Evolutionary conservation across 2,329 filamentous ascomycete species (phyloP).

Genomic region (Colletotrichum kahawae): DNA sequence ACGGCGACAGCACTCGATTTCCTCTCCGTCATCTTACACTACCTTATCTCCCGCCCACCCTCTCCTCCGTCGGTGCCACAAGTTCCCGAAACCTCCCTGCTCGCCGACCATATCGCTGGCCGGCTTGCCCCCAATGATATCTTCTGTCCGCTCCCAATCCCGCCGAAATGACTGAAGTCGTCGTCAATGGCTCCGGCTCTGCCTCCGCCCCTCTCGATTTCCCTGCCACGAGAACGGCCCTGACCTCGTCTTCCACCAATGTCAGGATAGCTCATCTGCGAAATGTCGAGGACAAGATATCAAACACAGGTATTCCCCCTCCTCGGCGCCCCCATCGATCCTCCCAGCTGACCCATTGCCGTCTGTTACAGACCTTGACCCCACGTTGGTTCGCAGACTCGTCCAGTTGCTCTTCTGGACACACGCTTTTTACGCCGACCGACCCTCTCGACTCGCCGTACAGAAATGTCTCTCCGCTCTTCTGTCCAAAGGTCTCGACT

Average conservation of each 20-base stretch:
- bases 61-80: not conserved
- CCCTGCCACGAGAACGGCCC: constrained; percentile 50
- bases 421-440: constrained; percentile 86
- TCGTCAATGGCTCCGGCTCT: constrained; percentile 36
- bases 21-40: not conserved
- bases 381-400: constrained; percentile 56
- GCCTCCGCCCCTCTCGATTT: constrained; percentile 53
- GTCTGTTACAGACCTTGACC: constrained; percentile 46
- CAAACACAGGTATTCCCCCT: constrained; percentile 54
- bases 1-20: not conserved
- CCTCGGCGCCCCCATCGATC: not conserved
- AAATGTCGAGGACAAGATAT: constrained; percentile 60
- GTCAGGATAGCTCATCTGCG: constrained; percentile 60
- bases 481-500: constrained; percentile 61
- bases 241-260: constrained; percentile 68
- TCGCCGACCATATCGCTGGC: constrained; percentile 10
- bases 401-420: constrained; percentile 83
- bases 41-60: not conserved
- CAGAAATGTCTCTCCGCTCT: constrained; percentile 79
- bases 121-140: constrained; percentile 19
- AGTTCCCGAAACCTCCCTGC: not conserved
- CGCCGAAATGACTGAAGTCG: constrained; percentile 56
- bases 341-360: constrained; percentile 8
- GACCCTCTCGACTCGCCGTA: constrained; percentile 81
- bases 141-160: constrained; percentile 19